Evolutionary conservation across 768 basidiomycete species (phyloP), one percentile per base, ranked within the genome.

Genomic region (Neoboletus subvelutipes): DNA sequence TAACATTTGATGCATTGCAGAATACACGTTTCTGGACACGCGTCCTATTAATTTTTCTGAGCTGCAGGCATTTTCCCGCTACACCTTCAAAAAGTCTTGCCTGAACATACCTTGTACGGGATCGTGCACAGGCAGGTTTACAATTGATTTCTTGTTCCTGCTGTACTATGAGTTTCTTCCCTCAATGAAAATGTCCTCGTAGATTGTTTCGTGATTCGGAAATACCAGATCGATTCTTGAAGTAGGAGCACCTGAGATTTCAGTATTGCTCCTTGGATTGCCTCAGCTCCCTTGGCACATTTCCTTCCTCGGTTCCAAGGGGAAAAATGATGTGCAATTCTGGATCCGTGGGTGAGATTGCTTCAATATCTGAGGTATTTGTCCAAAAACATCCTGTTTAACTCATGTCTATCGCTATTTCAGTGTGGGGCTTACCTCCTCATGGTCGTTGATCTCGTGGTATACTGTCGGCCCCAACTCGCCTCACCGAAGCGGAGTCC

Each of bases 51-150:
- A 72, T 73, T 64, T 36, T 67, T 70, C 55, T 60, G 65, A 58
- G 72, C 67, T 59, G 55, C 68, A 73, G 71, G 68, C 58, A 50
- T 55, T 63, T 68, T 68, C 54, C 54, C 57, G 67, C 55, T 71
- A 68, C 58, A 52, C 60, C 59, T 65, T 61, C 70, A 66, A 71
- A 70, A 69, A 63, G 36, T 48, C 39, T 64, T 71, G 31, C 61
- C 60, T 72, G 71, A 68, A 73, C 71, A 64, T 64, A 57, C 59
- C 50, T 67, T 50, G 68, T 70, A 68, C 70, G 58, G 67, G 63
- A 54, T 46, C 56, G 64, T 61, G 65, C 63, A 67, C 66, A 75
- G 76, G 75, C 76, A 75, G 76, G 75, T 76, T 72, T 64, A 72
- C 60, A 56, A 58, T 61, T 58, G 67, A 72, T 61, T 67, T 66